Percentiles rank a stretch among this genome's conserved stretches.
Conservation (phyloP, 2,329 filamentous ascomycete species). For the Decorospora gaudefroyi region DNA sequence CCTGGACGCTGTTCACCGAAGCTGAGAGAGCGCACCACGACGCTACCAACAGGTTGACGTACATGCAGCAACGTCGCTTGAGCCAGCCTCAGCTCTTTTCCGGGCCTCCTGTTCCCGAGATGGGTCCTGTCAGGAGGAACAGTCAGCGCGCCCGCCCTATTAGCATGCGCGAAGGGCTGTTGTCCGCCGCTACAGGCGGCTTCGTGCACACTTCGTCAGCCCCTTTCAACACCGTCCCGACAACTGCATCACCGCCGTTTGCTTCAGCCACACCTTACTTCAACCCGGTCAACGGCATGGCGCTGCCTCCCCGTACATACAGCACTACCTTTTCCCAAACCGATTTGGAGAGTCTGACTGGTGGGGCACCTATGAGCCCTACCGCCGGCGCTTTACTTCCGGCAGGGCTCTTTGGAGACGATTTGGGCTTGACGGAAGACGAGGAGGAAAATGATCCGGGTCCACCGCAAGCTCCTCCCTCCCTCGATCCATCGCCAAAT, state of each 20-base stretch:
- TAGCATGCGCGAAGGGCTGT: conserved; percentile 46
- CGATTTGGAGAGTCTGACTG: conserved; percentile 64
- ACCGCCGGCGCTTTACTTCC: conserved; percentile 75
- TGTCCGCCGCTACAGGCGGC: conserved; percentile 37
- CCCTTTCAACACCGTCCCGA: conserved; percentile 53
- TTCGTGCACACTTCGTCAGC: conserved; percentile 47
- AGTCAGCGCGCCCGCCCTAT: conserved; percentile 50
- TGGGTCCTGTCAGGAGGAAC: conserved; percentile 44
- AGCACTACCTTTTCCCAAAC: conserved; percentile 59
- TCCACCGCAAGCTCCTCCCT: conserved; percentile 29
- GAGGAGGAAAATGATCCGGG: conserved; percentile 41
- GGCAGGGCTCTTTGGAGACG: conserved; percentile 67
- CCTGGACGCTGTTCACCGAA: conserved; percentile 42
- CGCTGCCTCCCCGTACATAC: conserved; percentile 48
- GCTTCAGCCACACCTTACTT: conserved; percentile 56
- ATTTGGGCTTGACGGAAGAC: conserved; percentile 57
- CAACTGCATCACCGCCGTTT: conserved; percentile 59
- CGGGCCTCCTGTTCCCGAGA: conserved; percentile 37
- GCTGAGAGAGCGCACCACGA: conserved; percentile 49
- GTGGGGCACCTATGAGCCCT: conserved; percentile 74
- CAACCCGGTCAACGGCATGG: conserved; percentile 66
- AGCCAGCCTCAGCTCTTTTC: conserved; percentile 48
- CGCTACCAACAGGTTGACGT: conserved; percentile 50
- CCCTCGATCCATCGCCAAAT: conserved; percentile 38
- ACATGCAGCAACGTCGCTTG: conserved; percentile 44